Base-by-base conservation (phyloP, 345 rosid genomes). In the Cardamine resedifolia region DNA sequence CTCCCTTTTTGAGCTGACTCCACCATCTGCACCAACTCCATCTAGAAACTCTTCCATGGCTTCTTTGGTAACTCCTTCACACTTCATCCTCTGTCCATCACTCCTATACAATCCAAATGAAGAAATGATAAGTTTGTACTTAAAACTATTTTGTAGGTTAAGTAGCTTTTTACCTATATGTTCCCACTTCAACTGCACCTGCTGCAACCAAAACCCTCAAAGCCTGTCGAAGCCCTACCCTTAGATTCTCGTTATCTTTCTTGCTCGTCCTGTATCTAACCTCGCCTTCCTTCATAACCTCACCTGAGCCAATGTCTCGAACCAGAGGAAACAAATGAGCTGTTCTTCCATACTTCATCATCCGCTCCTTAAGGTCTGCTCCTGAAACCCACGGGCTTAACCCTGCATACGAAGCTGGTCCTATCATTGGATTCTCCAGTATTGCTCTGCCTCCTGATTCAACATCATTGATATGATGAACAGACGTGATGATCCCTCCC, bases 131-230 rank as follows among this genome's bases (percentile, higher is more conserved):
- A 10, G 26, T 4, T 36, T 36, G 2, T 20, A 20, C 11, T 19
- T 16, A 2, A 10, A 49, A 11, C 19, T 53, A 28, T 60, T 38
- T 41, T 41, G 45, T 26, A 23, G 73, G 51, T 86, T 61, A 2
- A 15, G 49, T 53, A 12, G 3, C 50, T 2, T 58, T n/a, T n/a
- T n/a, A 74, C 78, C 78, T 75, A 47, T 81, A 82, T 0, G 88
- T 88, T 5, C 94, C 94, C 4, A 88, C 83, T 75, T 88, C 94
- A 2, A 58, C 83, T 16, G 94, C 91, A 31, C 94, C 94, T 0
- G 94, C 94, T 3, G 94, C 90, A 10, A 83, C 68, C 74, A 86
- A 70, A 50, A 88, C 87, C 68, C 80, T 69, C 66, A 88, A 67
- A 24, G 94, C 82, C 31, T 45, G 85, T 64, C 80, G 10, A 45